Evolutionary conservation across 164 flowering plant species (phyloP).

Genomic region (Nelumbo lutea): DNA sequence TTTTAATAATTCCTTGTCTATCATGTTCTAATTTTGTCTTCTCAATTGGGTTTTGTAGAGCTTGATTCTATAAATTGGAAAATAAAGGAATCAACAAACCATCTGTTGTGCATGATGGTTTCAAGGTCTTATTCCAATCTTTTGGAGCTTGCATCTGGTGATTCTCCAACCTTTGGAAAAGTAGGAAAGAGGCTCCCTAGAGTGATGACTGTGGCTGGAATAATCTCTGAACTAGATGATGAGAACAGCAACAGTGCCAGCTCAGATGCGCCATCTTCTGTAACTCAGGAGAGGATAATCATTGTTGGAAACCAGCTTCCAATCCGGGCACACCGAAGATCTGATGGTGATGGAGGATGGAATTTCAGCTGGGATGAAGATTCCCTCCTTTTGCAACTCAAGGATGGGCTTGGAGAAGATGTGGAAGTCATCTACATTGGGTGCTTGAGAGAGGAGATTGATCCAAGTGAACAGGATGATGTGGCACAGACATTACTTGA

Average conservation of each 20-base stretch:
- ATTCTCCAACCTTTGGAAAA: conserved; percentile 50
- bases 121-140: conserved; percentile 92
- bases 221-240: conserved; percentile 76
- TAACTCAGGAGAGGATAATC: conserved; percentile 72
- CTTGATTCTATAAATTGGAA: conserved; percentile 7
- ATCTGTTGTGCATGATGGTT: conserved; percentile 38
- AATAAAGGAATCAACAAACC: neutral
- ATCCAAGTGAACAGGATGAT: conserved; percentile 46
- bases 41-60: conserved; percentile 7
- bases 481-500: conserved; percentile 54
- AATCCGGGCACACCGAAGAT: conserved; percentile 51
- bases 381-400: conserved; percentile 54
- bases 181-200: conserved; percentile 70
- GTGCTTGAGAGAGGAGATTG: conserved; percentile 46
- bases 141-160: conserved; percentile 73
- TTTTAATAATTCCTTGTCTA: neutral
- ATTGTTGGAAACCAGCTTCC: conserved; percentile 96
- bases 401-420: conserved; percentile 56
- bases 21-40: conserved; percentile 6
- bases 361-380: conserved; percentile 60
- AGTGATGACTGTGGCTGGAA: conserved; percentile 78
- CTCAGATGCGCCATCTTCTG: conserved; percentile 82
- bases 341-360: conserved; percentile 43
- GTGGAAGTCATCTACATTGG: conserved; percentile 56
- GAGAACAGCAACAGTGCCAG: conserved; percentile 54